Base-by-base conservation (phyloP, 129 eudicot species). In the Pulicaria dysenterica region DNA sequence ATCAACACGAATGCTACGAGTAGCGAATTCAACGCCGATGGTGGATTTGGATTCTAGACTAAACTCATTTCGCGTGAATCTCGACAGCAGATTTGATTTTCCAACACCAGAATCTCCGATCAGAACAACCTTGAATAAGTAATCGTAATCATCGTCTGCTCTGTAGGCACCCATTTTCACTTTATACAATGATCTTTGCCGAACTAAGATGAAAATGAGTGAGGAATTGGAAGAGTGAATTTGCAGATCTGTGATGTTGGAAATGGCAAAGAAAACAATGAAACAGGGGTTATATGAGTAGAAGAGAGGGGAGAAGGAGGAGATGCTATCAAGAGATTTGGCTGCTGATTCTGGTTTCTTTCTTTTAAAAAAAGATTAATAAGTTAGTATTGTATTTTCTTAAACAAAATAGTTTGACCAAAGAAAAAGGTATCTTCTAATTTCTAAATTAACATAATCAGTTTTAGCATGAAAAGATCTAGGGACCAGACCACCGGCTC, bases 21-120 rank as follows among this genome's bases (percentile, higher is more conserved):
- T 85, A 67, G 89, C 89, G 79, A 86, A 86, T 75, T 83, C 91
- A 8, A 83, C 88, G 16, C 87, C 87, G 64, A 86, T 86, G 50
- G 91, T 86, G 10, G 91, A 86, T 49, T 86, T 86, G 44, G 91
- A 86, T 77, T 86, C 91, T 6, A 86, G 83, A 61, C 91, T 86
- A 69, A 86, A 86, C 88, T 86, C 91, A 11, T 86, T 86, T 3
- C 84, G 78, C 3, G 88, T 86, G 71, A 86, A 86, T 55, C 85
- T 67, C 3, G 91, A 85, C 8, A 85, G 59, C 0, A 85, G 82
- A 48, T 85, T 85, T 3, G 90, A 85, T 49, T 85, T 85, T 5
- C 89, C 86, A 10, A 85, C 86, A 13, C 86, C 89, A 5, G 86
- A 85, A 53, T 82, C 90, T 0, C 90, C 90, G 73, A 85, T 85